A percentile compares a stretch with the other conserved stretches of the same genome.
phyloP scores from a whole-genome alignment of 257 asterid genomes.

The Fraxinus cuspidata region DNA sequence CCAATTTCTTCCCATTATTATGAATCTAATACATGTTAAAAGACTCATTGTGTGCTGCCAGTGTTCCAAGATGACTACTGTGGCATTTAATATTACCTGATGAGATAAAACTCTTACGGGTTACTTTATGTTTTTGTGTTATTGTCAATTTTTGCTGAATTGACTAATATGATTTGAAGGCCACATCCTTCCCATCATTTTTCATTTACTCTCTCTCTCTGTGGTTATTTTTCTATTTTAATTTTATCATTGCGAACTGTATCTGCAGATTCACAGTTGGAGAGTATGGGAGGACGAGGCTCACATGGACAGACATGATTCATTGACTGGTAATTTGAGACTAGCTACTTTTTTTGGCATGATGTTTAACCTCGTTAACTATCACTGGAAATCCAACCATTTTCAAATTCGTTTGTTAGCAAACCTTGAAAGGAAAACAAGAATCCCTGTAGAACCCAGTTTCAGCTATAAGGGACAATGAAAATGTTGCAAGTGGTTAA shows the following conservation, averaged over 20 bases:
- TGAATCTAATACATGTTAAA: too few relatives aligned
- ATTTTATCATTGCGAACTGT: constrained; percentile 13
- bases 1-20: too few relatives aligned
- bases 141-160: too few relatives aligned
- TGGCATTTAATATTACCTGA: too few relatives aligned
- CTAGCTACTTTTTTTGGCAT: constrained; percentile 9
- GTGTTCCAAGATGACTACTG: too few relatives aligned
- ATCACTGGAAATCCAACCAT: constrained; percentile 1
- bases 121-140: too few relatives aligned
- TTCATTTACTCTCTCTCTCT: neutral
- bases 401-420: neutral
- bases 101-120: too few relatives aligned
- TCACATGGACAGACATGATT: constrained; percentile 61
- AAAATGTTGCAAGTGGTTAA: neutral
- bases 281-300: constrained; percentile 98
- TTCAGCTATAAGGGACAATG: constrained; percentile 3
- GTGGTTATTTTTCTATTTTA: constrained; percentile 17
- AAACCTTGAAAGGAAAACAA: neutral
- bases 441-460: neutral
- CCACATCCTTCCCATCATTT: neutral
- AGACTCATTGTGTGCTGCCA: too few relatives aligned
- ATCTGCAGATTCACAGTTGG: constrained; percentile 83
- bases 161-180: too few relatives aligned
- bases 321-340: constrained; percentile 59
- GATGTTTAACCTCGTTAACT: constrained; percentile 13